phyloP scores from a whole-genome alignment of 495 filamentous ascomycete genomes.

The Chaetomium fimeti region DNA sequence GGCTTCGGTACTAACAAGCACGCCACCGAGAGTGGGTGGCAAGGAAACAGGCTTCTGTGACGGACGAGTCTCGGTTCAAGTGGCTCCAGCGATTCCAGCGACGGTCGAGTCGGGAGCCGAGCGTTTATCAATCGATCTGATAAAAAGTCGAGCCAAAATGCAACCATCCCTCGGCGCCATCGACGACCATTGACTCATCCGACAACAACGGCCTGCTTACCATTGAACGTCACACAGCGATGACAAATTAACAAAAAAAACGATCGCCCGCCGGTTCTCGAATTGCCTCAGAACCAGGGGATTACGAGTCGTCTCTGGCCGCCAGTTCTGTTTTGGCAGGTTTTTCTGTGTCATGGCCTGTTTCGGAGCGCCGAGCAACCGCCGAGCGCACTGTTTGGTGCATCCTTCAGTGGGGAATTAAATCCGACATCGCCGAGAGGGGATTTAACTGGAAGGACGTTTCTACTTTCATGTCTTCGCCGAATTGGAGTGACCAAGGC shows the following conservation, averaged over 20 bases:
- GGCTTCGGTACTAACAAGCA: slow-evolving; percentile 5
- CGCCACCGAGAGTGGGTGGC: slow-evolving; percentile 16
- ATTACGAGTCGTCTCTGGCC: background rate
- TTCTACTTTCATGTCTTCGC: background rate
- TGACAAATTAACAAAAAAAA: background rate
- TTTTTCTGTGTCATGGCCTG: background rate
- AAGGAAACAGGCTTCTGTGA: slow-evolving; percentile 6
- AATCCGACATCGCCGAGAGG: slow-evolving; percentile 19
- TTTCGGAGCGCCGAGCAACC: slow-evolving; percentile 21
- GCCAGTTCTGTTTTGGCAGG: background rate
- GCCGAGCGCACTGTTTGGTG: slow-evolving; percentile 5
- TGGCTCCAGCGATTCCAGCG: background rate
- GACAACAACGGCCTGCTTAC: background rate
- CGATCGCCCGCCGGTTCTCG: background rate
- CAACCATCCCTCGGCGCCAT: background rate
- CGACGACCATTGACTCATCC: background rate
- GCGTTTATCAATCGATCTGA: slow-evolving; percentile 35
- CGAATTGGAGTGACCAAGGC: too few species aligned
- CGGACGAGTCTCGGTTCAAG: background rate
- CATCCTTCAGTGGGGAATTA: background rate
- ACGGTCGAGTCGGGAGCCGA: background rate
- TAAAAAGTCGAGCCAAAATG: slow-evolving; percentile 12
- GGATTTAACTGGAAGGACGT: background rate
- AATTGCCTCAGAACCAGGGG: background rate
- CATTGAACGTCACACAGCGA: background rate